Evolutionary conservation across 495 filamentous ascomycete species (phyloP).

Genomic region (Cudoniella acicularis): DNA sequence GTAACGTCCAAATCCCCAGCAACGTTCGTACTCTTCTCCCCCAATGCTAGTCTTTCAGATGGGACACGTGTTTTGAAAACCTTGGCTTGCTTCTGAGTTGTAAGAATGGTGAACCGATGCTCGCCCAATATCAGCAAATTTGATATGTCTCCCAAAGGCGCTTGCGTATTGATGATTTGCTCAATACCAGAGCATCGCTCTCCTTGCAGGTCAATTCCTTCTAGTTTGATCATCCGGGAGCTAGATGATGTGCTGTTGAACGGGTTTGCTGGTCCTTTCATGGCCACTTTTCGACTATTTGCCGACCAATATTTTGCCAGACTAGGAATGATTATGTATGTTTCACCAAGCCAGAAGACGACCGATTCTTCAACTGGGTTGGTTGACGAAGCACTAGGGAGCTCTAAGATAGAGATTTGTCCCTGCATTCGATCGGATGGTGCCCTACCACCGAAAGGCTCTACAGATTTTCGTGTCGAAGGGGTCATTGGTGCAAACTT

Average conservation of each 20-base stretch:
- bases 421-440: slow-evolving; percentile 41
- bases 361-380: slow-evolving; percentile 59
- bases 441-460: slow-evolving; percentile 29
- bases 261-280: slow-evolving; percentile 46
- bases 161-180: slow-evolving; percentile 39
- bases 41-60: slow-evolving; percentile 36
- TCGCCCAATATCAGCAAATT: slow-evolving; percentile 65
- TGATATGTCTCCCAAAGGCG: slow-evolving; percentile 35
- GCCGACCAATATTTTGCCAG: slow-evolving; percentile 63
- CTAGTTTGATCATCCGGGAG: slow-evolving; percentile 43
- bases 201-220: slow-evolving; percentile 57
- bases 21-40: slow-evolving; percentile 35
- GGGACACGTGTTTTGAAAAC: slow-evolving; percentile 16
- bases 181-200: slow-evolving; percentile 59
- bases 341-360: slow-evolving; percentile 63
- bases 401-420: slow-evolving; percentile 57
- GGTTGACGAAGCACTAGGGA: slow-evolving; percentile 40
- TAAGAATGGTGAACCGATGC: slow-evolving; percentile 39
- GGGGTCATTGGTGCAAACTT: slow-evolving; percentile 83
- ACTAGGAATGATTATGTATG: slow-evolving; percentile 58
- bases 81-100: slow-evolving; percentile 3
- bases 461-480: slow-evolving; percentile 57
- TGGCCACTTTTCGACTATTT: slow-evolving; percentile 53
- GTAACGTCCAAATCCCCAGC: slow-evolving; percentile 49
- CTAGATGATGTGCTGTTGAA: slow-evolving; percentile 47